Base-by-base conservation (phyloP, 305 asterid species). In the Solanum hybrid region DNA sequence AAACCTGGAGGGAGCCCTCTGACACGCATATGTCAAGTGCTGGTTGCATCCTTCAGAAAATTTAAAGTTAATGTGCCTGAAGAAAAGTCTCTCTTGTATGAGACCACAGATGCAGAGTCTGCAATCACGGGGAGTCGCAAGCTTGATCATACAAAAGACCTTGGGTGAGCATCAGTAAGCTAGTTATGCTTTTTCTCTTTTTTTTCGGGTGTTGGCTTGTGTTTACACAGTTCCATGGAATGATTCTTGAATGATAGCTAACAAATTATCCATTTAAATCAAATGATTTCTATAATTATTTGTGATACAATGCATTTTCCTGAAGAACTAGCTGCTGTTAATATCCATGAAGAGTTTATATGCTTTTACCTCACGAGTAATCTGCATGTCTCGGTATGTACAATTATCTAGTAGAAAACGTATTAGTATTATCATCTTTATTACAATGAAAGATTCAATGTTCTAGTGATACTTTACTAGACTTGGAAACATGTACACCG, bases 1-100 rank as follows among this genome's bases (percentile, higher is more conserved):
- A 96, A 92, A 80, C 98, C 98, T 0, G 98, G 98, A 13, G 99
- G 99, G 83, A 96, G 98, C 93, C 98, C 98, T 33, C 45, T 96
- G 29, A 93, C 96, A 0, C 96, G 98, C 4, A 79, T 96, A 7
- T 90, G 93, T 90, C 98, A 96, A 85, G 99, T 96, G 2, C 12
- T 96, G n/a, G 93, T 93, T 11, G 98, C 97, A 2, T 93, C 97
- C 13, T 83, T 94, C 15, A 93, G 95, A 92, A 97, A 97, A 89
- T 86, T 79, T 89, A 72, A 38, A 6, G 92, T 93, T 34, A n/a
- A 90, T 27, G 92, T 96, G 57, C 98, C 98, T 78, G 92, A 77
- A 27, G 97, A 95, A 65, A 85, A 81, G 65, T 92, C 95, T 29
- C 90, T 75, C 10, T 89, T 97, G 90, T 93, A 94, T 24, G 99